Base-by-base conservation (phyloP, 345 rosid species). In the Heritiera littoralis region DNA sequence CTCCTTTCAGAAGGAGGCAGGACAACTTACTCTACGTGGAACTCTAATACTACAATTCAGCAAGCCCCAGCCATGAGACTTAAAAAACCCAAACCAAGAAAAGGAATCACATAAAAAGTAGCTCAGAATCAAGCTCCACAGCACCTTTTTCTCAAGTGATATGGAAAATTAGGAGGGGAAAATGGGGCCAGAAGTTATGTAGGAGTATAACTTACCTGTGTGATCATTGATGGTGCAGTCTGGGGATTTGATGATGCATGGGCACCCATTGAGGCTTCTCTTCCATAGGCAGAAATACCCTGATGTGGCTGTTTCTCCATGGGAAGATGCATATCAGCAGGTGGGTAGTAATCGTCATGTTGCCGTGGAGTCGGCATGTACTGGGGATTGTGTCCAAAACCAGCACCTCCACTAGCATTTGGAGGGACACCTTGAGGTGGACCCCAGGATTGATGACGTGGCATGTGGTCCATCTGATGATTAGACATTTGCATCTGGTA, bases 231-330 rank as follows among this genome's bases (percentile, higher is more conserved):
- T 61, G 96, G 95, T 48, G 97, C 93, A 14, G 87, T 76, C 82
- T 89, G 92, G 64, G 91, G 69, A 79, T 85, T 88, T 9, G 93
- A 77, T 70, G 96, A 82, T 79, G 82, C 89, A 86, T 93, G 99
- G 68, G 80, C 88, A 63, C 93, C 88, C 86, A 90, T 77, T 4
- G 95, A 92, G 76, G 95, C 89, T 85, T 97, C 97, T 86, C 98
- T 92, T 82, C 98, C 99, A 82, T 97, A 94, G 8, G 94, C 93
- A 83, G 98, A 94, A 77, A 94, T 94, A 66, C 98, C 98, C 81
- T 94, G 98, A 80, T 97, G 99, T 65, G 94, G 93, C 80, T 93
- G 98, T 85, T 92, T 92, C 82, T 97, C 99, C 89, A 94, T 85
- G 48, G 93, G 91, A 78, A 91, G 92, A 7, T 90, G 95, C 90